Evolutionary conservation across 2,329 filamentous ascomycete genomes (phyloP), one percentile per base, ranked within the genome.

Genomic region (Cytospora mali): DNA sequence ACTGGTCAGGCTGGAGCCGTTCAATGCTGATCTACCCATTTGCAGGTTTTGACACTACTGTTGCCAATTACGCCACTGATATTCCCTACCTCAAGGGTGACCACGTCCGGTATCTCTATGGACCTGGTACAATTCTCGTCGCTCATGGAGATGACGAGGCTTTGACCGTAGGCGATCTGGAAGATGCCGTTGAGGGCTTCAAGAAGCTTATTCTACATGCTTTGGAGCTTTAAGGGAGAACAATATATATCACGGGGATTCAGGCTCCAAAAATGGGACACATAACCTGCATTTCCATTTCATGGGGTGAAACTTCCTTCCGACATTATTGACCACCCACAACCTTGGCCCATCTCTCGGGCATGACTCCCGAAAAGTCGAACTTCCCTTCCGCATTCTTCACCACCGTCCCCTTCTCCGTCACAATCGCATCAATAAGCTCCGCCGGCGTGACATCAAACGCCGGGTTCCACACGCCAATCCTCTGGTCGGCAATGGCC

Each of bases 51-150:
- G 87, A 95, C n/a, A 88, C 84, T 0, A 86, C 90, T 55, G 88
- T 90, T 0, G 91, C 93, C 52, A 97, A 96, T 73, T 98, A 98
- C 71, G 94, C 93, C 13, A 98, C 95, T 0, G 94, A 98, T 75
- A 88, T 97, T 25, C 91, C 93, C 1, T 88, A 92, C 69, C 75
- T 97, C 51, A 76, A 85, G 33, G 87, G 91, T 13, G 81, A 88
- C 58, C 86, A 92, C 67, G 87, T 81, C 11, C 82, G 81, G 62
- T 90, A 89, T 69, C 77, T 90, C 16, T 90, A 89, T 71, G 87
- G 87, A 0, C 87, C 87, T 0, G 87, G 87, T 0, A 89, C 80
- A 65, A 97, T 98, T 65, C 80, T 95, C 42, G 92, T 97, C 29
- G 94, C 94, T 6, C 94, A 98, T 73, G 90, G 89, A 0, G 89